phyloP scores from a whole-genome alignment of 2,329 filamentous ascomycete genomes.

The Coniochaeta sp. region DNA sequence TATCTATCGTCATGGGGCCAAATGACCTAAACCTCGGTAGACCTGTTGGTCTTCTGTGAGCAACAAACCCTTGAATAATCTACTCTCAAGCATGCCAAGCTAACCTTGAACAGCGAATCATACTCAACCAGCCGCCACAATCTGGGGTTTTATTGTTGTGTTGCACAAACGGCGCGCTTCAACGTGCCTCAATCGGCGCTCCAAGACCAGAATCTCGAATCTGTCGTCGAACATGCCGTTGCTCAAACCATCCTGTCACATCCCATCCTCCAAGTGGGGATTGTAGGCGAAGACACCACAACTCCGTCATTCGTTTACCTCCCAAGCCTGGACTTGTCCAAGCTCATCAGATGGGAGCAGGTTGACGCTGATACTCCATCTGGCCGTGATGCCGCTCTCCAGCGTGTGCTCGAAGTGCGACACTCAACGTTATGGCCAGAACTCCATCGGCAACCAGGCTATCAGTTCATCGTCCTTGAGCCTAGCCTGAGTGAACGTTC shows the following conservation, averaged over 20 bases:
- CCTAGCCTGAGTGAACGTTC: not conserved
- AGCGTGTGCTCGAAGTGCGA: not conserved
- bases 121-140: constrained; percentile 1
- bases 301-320: not conserved
- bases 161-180: not conserved
- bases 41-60: not conserved
- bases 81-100: not conserved
- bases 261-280: not conserved
- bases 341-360: not conserved
- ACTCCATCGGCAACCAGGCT: not conserved
- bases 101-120: not conserved
- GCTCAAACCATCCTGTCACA: not conserved
- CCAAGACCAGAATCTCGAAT: not conserved
- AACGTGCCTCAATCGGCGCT: not conserved
- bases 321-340: not conserved
- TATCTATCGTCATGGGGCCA: not conserved
- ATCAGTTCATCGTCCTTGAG: not conserved
- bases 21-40: not conserved
- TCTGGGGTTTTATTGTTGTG: not conserved
- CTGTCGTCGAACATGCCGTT: not conserved
- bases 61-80: not conserved
- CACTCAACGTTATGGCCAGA: not conserved
- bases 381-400: not conserved
- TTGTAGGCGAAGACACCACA: not conserved
- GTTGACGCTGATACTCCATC: not conserved